Evolutionary conservation across 495 filamentous ascomycete genomes (phyloP), one percentile per base, ranked within the genome.

Genomic region (Annulohypoxylon stygium): DNA sequence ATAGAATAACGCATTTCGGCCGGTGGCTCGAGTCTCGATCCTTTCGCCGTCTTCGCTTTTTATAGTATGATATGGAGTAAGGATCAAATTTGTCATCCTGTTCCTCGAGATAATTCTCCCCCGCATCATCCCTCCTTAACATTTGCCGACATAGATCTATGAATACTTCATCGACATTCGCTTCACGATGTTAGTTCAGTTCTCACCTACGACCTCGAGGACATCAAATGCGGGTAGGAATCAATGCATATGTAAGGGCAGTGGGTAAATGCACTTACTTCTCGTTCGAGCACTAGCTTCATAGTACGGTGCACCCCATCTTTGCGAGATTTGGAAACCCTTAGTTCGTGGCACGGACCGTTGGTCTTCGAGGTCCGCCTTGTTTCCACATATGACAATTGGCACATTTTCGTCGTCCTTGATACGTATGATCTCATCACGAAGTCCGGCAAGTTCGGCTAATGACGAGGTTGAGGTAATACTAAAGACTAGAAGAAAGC

Each of bases 381-480:
- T 99, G 85, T 99, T 99, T 71, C 96, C 96, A 36, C 98, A 95
- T 51, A 99, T 95, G 26, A 99, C 96, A 64, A 99, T 90, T 30
- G 96, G 96, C 8, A 98, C 90, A 55, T 89, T 90, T 65, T 93
- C 91, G 80, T 97, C 93, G 78, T 97, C 94, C 83, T 98, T 99
- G 81, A 98, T 97, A 63, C 94, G 93, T 66, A 97, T 91, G 76
- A 99, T 98, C 82, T 98, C 94, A 76, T 98, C 96, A 55, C 94
- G 92, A 57, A 99, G 88, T 76, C 94, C 93, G 70, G 89, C 86
- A 20, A 99, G 90, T 78, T 99, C 96, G 75, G 90, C 88, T 26
- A 99, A 86, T 55, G 93, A 97, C 75, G 90, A 91, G 76, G 89
- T 86, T 75, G 92, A 96, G 34, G 95, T 97, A 77, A 98, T 99